phyloP scores from a whole-genome alignment of 345 rosid species.

The Reutealis trisperma region DNA sequence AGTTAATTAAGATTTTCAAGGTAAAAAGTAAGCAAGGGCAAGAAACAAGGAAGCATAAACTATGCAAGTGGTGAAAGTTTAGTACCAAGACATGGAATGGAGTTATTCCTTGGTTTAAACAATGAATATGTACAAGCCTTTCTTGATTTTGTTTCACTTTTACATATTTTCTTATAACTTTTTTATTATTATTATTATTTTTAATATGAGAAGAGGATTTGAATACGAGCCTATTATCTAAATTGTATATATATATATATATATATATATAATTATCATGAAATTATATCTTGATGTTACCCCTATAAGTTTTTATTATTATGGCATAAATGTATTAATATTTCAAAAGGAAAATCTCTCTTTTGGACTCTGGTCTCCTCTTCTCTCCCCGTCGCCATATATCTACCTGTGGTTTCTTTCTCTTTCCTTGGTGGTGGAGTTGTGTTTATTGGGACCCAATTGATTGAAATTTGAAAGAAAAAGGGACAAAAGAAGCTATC shows the following conservation, averaged over 20 bases:
- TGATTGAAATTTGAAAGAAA: slow-evolving; percentile 29
- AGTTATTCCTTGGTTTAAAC: slow-evolving; percentile 21
- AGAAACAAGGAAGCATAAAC: slow-evolving; percentile 35
- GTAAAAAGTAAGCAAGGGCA: slow-evolving; percentile 28
- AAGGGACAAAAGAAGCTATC: slow-evolving; percentile 45
- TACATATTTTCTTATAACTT: too few species aligned
- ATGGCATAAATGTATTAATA: background rate
- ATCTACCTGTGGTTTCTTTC: slow-evolving; percentile 5
- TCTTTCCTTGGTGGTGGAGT: slow-evolving; percentile 35
- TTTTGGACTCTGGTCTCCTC: slow-evolving; percentile 24
- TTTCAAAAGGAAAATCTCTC: slow-evolving; percentile 23
- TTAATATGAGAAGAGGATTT: too few species aligned
- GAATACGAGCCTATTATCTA: too few species aligned
- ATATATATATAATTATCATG: too few species aligned
- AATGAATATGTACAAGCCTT: background rate
- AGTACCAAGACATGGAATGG: slow-evolving; percentile 18
- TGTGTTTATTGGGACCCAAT: slow-evolving; percentile 35
- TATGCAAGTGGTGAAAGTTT: slow-evolving; percentile 18
- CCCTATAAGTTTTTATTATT: too few species aligned
- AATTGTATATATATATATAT: too few species aligned
- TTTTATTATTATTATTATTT: too few species aligned
- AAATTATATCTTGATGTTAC: too few species aligned
- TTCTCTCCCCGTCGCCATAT: slow-evolving; percentile 1
- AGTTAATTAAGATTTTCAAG: slow-evolving; percentile 24
- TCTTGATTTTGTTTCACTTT: slow-evolving; percentile 4